Conservation (phyloP, 345 rosid genomes). For the Rubroshorea leprosula region DNA sequence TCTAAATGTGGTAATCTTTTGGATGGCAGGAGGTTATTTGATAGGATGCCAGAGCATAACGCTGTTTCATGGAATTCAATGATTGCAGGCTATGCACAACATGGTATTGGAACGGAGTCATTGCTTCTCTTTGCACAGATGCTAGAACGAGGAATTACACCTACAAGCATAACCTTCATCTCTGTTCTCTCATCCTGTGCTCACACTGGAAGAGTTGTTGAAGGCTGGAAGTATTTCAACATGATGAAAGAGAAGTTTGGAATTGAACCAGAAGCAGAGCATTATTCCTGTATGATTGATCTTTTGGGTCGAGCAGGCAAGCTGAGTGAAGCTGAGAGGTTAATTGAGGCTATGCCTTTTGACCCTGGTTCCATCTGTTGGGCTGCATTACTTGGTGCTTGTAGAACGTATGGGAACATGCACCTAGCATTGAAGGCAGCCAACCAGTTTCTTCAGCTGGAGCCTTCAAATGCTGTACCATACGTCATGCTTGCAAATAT, state of each 20-base stretch:
- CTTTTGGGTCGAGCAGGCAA: conserved; percentile 76
- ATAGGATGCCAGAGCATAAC: conserved; percentile 65
- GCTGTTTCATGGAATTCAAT: conserved; percentile 65
- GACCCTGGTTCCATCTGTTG: conserved; percentile 57
- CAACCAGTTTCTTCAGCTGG: conserved; percentile 46
- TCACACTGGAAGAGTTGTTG: conserved; percentile 65
- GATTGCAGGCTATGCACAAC: conserved; percentile 78
- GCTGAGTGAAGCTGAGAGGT: conserved; percentile 67
- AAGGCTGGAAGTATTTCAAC: conserved; percentile 56
- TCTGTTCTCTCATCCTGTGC: conserved; percentile 87
- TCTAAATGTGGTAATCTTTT: conserved; percentile 66
- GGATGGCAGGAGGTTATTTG: conserved; percentile 60
- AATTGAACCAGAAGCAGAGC: conserved; percentile 79
- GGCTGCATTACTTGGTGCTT: conserved; percentile 84
- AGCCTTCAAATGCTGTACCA: conserved; percentile 71
- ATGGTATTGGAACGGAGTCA: conserved; percentile 57
- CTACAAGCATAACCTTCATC: conserved; percentile 72
- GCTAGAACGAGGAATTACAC: conserved; percentile 48
- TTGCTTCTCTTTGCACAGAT: conserved; percentile 52
- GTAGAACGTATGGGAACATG: conserved; percentile 61
- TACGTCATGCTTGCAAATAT: conserved; percentile 85
- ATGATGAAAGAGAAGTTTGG: conserved; percentile 61
- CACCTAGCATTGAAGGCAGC: conserved; percentile 73
- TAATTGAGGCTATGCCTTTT: conserved; percentile 69
- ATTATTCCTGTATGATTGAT: conserved; percentile 90